phyloP scores from a whole-genome alignment of 2,329 filamentous ascomycete species.

The Graphilbum sp. region DNA sequence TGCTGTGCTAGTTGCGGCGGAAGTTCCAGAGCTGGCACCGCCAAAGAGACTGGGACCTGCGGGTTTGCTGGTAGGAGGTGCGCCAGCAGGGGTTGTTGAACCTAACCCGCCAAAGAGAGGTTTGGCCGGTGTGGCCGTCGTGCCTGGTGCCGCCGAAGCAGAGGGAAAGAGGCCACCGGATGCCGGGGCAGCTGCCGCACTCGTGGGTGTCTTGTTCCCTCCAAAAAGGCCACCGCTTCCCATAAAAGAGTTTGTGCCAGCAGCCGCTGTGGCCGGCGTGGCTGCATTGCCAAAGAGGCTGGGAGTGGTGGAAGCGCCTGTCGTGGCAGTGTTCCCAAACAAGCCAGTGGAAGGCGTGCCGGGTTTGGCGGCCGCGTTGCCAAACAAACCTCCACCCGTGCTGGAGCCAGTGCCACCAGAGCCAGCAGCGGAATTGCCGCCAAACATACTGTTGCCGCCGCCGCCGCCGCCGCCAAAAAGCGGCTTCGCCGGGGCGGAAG shows the following conservation, averaged over 20 bases:
- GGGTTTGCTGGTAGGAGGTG: constrained; percentile 27
- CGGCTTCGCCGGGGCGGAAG: too few relatives aligned
- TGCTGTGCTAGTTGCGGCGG: not conserved
- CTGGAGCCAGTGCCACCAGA: not conserved
- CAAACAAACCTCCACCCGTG: not conserved
- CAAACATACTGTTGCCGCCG: constrained; percentile 3
- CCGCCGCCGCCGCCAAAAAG: constrained; percentile 2
- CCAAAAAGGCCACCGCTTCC: constrained; percentile 17
- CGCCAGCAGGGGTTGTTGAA: constrained; percentile 39
- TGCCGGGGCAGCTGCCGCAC: too few relatives aligned
- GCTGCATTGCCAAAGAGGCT: not conserved
- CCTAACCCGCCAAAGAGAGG: constrained; percentile 25
- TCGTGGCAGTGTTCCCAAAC: not conserved
- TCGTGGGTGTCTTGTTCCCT: constrained; percentile 7
- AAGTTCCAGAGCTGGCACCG: not conserved
- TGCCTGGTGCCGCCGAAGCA: constrained; percentile 3
- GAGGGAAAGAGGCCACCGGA: constrained; percentile 2
- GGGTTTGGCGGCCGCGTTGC: too few relatives aligned
- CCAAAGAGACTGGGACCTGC: constrained; percentile 1
- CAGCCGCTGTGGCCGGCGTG: not conserved
- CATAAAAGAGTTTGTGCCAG: not conserved
- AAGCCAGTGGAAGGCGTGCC: too few relatives aligned
- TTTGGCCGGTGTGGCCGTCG: constrained; percentile 28
- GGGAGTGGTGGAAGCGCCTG: not conserved
- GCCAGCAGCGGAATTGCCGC: not conserved